phyloP scores from a whole-genome alignment of 2,329 filamentous ascomycete genomes.

The Cladophialophora chaetospira region DNA sequence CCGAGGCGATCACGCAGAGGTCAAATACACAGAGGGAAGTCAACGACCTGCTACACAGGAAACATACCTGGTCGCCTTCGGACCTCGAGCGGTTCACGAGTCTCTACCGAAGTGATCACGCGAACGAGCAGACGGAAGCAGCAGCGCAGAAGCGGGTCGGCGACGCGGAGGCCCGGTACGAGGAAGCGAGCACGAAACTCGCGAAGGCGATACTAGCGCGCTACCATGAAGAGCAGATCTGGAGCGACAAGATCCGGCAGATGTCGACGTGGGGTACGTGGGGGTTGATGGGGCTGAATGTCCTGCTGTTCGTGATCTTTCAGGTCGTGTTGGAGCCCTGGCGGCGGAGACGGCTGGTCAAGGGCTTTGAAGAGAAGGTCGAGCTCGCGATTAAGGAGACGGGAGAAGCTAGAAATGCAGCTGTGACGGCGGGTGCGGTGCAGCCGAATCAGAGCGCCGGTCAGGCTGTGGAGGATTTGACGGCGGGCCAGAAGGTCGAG shows the following conservation, averaged over 20 bases:
- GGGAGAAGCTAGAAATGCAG: constrained; percentile 1
- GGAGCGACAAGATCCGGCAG: constrained; percentile 94
- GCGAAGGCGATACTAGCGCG: constrained; percentile 82
- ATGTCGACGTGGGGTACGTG: constrained; percentile 99
- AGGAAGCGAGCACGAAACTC: constrained; percentile 73
- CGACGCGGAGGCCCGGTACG: constrained; percentile 75
- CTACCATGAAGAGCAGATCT: constrained; percentile 99
- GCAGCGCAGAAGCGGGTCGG: constrained; percentile 71
- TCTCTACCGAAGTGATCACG: constrained; percentile 88
- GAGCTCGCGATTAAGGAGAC: constrained; percentile 70
- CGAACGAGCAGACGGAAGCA: constrained; percentile 82
- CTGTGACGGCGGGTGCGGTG: neutral
- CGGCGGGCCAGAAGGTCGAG: constrained; percentile 20
- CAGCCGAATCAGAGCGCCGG: constrained; percentile 16
- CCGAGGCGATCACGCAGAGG: constrained; percentile 78
- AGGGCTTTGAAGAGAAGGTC: constrained; percentile 78
- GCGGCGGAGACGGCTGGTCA: constrained; percentile 77
- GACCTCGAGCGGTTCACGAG: constrained; percentile 95
- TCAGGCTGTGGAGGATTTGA: constrained; percentile 8
- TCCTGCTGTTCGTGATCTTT: constrained; percentile 81
- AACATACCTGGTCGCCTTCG: constrained; percentile 82
- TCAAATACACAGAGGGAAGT: constrained; percentile 93
- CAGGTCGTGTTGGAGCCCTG: constrained; percentile 92
- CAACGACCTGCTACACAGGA: constrained; percentile 87
- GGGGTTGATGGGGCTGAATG: constrained; percentile 96